Base-by-base conservation (phyloP, 1,139 yeast genomes). In the Nakaseomyces uthaithaninus region DNA sequence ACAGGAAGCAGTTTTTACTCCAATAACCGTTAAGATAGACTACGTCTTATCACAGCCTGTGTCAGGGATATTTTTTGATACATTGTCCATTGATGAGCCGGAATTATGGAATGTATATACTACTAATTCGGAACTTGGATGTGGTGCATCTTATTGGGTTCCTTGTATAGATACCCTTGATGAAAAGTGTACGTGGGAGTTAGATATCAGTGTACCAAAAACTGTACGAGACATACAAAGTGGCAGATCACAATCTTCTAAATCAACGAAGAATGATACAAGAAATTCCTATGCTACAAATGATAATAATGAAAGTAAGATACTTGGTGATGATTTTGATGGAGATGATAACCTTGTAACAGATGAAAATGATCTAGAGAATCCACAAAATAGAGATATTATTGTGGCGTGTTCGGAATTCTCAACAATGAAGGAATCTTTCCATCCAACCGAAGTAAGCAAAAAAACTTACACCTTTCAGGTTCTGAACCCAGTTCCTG, bases 101-200 rank as follows among this genome's bases (percentile, higher is more conserved):
- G 60, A 64, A 11, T 60, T 65, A 33, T 87, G 96, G 94, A 94
- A 84, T 55, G 94, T 85, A 1, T 87, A 82, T 59, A 89, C 98
- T 0, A 70, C 76, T 1, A 89, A 91, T 55, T 71, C 85, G 3
- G 89, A 86, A 20, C 65, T 77, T 37, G 87, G 87, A 16, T 71
- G 83, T 7, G 77, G 94, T 11, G 84, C 97, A 0, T 84, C 95
- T 1, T 80, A 87, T 16, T 93, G 99, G 98, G 83, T 91, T 36
- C 99, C 99, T 0, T 93, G 98, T 57, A 71, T 91, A 4, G 97
- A 93, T 51, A 85, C 83, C 37, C 60, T 87, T 27, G 82, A 91
- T 76, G 96, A 87, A 52, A 75, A 87, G 45, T 81, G 84, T 36
- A 83, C 96, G 0, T 93, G 98, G 98, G 87, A 89, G 45, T 61